These are phyloP conservation scores for Zygosaccharomyces kombuchaensis DNA, from an alignment of 805 yeast species.

Conservation along the genomic window DNA sequence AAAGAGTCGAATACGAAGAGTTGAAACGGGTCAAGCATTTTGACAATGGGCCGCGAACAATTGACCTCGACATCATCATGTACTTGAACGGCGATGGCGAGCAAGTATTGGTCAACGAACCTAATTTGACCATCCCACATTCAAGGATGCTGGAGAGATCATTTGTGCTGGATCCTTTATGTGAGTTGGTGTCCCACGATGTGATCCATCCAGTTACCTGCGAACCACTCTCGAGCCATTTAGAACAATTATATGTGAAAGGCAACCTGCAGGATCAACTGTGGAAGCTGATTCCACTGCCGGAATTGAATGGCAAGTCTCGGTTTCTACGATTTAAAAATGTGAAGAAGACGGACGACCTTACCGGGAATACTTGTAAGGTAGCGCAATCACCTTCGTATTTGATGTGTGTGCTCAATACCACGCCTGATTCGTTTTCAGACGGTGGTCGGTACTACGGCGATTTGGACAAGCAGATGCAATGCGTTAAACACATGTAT, in stretches of 20 bases:
- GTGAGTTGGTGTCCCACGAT: conserved; percentile 70
- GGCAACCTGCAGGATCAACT: conserved; percentile 50
- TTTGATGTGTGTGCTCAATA: conserved; percentile 83
- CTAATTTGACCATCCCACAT: conserved; percentile 75
- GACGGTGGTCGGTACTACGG: conserved; percentile 62
- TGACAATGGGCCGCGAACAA: conserved; percentile 88
- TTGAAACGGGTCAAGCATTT: conserved; percentile 68
- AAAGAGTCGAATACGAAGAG: conserved; percentile 71
- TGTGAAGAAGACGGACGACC: conserved; percentile 43
- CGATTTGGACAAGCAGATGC: conserved; percentile 40
- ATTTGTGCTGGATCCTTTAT: conserved; percentile 84
- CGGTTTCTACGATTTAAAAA: conserved; percentile 27
- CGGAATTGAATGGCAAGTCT: conserved; percentile 20
- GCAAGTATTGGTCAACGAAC: conserved; percentile 46
- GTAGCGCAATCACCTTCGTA: conserved; percentile 41
- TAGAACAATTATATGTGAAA: conserved; percentile 46
- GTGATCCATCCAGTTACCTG: conserved; percentile 79
- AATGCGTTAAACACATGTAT: conserved; percentile 47
- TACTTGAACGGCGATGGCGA: conserved; percentile 40
- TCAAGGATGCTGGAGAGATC: conserved; percentile 81
- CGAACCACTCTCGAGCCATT: conserved; percentile 68
- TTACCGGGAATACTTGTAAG: conserved; percentile 37
- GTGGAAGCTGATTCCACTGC: conserved; percentile 47
- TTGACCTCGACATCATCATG: conserved; percentile 82
- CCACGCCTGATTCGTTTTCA: conserved; percentile 93